Evolutionary conservation across 345 rosid species (phyloP), one percentile per base, ranked within the genome.

Genomic region (Linum usitatissimum): DNA sequence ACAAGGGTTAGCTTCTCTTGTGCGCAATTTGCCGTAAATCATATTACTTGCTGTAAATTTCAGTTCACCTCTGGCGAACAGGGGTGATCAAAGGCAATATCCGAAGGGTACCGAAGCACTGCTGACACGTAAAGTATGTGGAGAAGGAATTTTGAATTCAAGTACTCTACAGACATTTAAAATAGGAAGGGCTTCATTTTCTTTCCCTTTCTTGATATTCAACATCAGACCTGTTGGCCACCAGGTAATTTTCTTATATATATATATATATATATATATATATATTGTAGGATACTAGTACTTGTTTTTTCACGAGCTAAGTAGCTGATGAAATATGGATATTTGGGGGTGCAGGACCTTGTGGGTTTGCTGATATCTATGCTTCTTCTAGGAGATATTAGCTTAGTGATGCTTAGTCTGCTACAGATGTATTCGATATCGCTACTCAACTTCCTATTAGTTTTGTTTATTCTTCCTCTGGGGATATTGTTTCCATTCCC

Each of bases 381-480:
- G 62, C 77, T 91, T 57, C 82, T 91, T 56, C 67, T 91, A 12
- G 94, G 82, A 40, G 96, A 91, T 77, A 64, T 84, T 72, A 91
- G 94, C 74, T 75, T 91, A 73, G 91, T 84, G 74, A 75, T 86
- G 80, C 96, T 91, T 57, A 84, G 91, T 54, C 75, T 91, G 77
- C 86, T 91, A 40, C 98, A 91, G 83, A 76, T 91, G 75, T 91
- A 91, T 75, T 91, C 98, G 10, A 84, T 86, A 73, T 88, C 94
- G 7, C 66, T 91, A 68, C 68, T 84, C 28, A 68, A 81, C 71
- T 81, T 88, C 74, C 73, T 86, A 59, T 68, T 88, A 15, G 90
- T 81, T 68, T 59, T 86, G 67, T 86, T 73, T 18, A 71, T 88
- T 57, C 84, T 91, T 68, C 96, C 98, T 59, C 87, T 91, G 63